A percentile compares a stretch with the other conserved stretches of the same genome.
Evolutionary conservation across 2,329 filamentous ascomycete genomes (phyloP).

Genomic region (Cordyceps cicadae): DNA sequence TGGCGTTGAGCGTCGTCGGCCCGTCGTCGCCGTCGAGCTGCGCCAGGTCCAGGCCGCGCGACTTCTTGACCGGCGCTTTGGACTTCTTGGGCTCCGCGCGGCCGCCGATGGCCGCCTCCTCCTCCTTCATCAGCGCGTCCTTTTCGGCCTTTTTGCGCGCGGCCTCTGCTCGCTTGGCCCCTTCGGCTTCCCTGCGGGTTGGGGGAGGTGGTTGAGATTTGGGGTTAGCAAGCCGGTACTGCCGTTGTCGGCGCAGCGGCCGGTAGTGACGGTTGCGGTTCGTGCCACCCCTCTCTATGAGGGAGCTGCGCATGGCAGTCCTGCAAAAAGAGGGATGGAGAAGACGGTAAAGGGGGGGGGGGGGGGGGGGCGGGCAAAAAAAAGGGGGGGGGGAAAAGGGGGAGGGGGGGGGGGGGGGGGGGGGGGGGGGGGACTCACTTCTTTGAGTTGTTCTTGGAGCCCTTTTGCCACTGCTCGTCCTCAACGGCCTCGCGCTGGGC

Average conservation of each 20-base stretch:
- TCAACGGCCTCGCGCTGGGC: conserved; percentile 60
- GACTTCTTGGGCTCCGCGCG: conserved; percentile 56
- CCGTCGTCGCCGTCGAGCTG: conserved; percentile 67
- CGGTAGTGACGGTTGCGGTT: neutral
- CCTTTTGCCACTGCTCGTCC: conserved; percentile 72
- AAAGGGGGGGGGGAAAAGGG: too few species aligned
- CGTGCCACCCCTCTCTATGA: neutral
- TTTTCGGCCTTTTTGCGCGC: conserved; percentile 89
- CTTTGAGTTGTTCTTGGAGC: conserved; percentile 75
- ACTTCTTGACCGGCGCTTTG: conserved; percentile 61
- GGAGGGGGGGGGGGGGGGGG: neutral
- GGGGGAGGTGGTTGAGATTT: neutral
- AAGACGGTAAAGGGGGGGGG: neutral
- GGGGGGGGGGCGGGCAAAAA: neutral
- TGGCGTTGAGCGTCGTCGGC: conserved; percentile 61
- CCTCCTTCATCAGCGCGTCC: conserved; percentile 72
- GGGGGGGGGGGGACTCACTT: conserved; percentile 51
- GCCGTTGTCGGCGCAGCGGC: neutral
- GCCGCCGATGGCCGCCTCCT: conserved; percentile 59
- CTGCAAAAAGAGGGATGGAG: too few species aligned
- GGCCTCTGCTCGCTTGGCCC: conserved; percentile 71
- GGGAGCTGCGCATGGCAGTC: neutral
- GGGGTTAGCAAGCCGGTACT: neutral
- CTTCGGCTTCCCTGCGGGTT: conserved; percentile 29
- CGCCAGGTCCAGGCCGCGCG: conserved; percentile 63